phyloP scores from a whole-genome alignment of 352 stramenopile genomes.

The Phytopythium ostracodes region DNA sequence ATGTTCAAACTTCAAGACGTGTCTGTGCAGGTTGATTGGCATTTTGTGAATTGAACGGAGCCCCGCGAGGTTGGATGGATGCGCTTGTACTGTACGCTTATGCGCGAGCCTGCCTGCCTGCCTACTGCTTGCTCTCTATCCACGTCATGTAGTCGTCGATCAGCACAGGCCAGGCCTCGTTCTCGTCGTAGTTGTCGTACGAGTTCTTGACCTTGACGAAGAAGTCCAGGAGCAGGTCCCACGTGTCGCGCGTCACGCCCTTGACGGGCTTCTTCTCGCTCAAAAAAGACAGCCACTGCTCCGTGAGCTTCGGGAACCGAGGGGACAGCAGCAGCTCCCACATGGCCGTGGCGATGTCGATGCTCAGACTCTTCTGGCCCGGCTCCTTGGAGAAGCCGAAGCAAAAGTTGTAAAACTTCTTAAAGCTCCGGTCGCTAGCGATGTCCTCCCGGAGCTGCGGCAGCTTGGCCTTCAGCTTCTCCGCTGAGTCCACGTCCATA shows the following conservation, averaged over 20 bases:
- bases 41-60: not conserved
- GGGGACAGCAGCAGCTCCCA: constrained; percentile 75
- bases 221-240: constrained; percentile 84
- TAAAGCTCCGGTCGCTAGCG: constrained; percentile 51
- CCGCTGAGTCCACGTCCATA: constrained; percentile 64
- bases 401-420: constrained; percentile 86
- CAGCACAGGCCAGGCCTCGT: constrained; percentile 86
- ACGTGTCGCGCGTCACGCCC: constrained; percentile 83
- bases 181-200: constrained; percentile 87
- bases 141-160: constrained; percentile 89
- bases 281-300: constrained; percentile 77
- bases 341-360: constrained; percentile 84
- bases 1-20: too few relatives aligned
- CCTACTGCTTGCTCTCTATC: constrained; percentile 69
- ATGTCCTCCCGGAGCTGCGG: constrained; percentile 53
- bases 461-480: constrained; percentile 58
- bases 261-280: constrained; percentile 72
- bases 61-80: too few relatives aligned
- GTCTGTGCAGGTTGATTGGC: too few relatives aligned
- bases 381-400: constrained; percentile 87
- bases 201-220: constrained; percentile 76
- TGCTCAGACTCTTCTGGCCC: constrained; percentile 82
- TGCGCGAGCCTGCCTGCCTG: not conserved
- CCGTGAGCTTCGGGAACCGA: constrained; percentile 63
- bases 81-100: too few relatives aligned